Evolutionary conservation across 2,329 filamentous ascomycete genomes (phyloP).

Genomic region (Xylariaceae sp.): DNA sequence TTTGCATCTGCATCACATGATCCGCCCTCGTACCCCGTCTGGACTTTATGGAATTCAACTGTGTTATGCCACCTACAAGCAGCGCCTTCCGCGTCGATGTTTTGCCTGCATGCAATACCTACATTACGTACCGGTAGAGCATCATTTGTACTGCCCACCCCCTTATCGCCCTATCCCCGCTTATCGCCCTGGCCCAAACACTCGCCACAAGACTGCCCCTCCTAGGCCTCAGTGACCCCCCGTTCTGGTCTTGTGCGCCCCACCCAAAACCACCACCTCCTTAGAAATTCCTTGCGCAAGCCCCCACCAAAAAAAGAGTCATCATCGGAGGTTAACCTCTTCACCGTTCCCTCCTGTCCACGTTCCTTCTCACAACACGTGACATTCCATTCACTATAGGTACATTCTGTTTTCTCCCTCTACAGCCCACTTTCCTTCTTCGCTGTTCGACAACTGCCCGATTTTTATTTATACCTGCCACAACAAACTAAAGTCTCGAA

Average conservation of each 20-base stretch:
- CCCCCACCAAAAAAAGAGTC: slow-evolving; percentile 15
- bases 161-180: background rate
- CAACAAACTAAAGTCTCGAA: slow-evolving; percentile 6
- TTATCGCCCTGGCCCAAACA: background rate
- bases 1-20: slow-evolving; percentile 7
- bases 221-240: slow-evolving; percentile 5
- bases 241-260: slow-evolving; percentile 10
- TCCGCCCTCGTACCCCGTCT: background rate
- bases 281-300: slow-evolving; percentile 16
- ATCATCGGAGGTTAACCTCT: slow-evolving; percentile 8
- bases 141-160: background rate
- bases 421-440: slow-evolving; percentile 1
- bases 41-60: too few species aligned
- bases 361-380: slow-evolving; percentile 11
- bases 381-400: slow-evolving; percentile 2
- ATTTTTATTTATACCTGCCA: background rate
- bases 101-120: background rate
- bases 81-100: background rate
- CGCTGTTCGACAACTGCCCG: background rate
- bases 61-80: too few species aligned
- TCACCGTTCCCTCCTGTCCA: background rate
- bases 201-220: slow-evolving; percentile 12
- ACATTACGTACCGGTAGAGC: background rate
- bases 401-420: slow-evolving; percentile 4
- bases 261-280: slow-evolving; percentile 17